Base-by-base conservation (phyloP, 2,329 filamentous ascomycete species). In the Sclerotinia borealis region DNA sequence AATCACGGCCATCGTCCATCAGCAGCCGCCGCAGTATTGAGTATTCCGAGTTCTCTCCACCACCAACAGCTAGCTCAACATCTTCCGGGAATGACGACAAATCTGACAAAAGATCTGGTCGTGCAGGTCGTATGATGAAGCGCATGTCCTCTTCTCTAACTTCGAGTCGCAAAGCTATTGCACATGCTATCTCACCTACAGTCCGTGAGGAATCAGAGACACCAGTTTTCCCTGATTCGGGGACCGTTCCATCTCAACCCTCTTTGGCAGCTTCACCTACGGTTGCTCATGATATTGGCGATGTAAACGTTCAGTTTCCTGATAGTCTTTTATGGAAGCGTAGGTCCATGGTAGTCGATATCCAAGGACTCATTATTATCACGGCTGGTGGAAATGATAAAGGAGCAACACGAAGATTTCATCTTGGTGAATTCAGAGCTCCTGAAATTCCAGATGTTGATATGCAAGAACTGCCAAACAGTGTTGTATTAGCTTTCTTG, bases 281-380 rank as follows among this genome's bases (percentile, higher is more conserved):
- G 17, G 39, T 47, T 27, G 69, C 65, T 60, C 64, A 67, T 49
- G 68, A 72, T 65, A 67, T 75, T 63, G 92, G 93, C 55, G 91
- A 97, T 72, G 88, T 99, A 67, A 98, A 99, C 71, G 91, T 98
- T 13, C 95, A 99, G 75, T 97, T 99, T 74, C 95, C 95, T 0
- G 93, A 98, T 74, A 96, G 92, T 61, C 81, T 99, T 52, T 82
- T 99, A 15, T 99, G 95, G 95, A 99, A 98, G 79, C 89, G 93
- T 61, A 87, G 95, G 65, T 92, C 89, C 72, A 87, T 97, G 77
- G 89, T 89, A 68, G 85, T 99, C 63, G 93, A 98, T 75, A 85
- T 87, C 10, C 83, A 89, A 65, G 95, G 93, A 22, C 92, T 90
- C 76, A 79, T 99, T 45, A 87, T 96, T 64, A 83, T 99, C 66